Evolutionary conservation across 495 filamentous ascomycete genomes (phyloP).

Genomic region (Oidiodendron maius): DNA sequence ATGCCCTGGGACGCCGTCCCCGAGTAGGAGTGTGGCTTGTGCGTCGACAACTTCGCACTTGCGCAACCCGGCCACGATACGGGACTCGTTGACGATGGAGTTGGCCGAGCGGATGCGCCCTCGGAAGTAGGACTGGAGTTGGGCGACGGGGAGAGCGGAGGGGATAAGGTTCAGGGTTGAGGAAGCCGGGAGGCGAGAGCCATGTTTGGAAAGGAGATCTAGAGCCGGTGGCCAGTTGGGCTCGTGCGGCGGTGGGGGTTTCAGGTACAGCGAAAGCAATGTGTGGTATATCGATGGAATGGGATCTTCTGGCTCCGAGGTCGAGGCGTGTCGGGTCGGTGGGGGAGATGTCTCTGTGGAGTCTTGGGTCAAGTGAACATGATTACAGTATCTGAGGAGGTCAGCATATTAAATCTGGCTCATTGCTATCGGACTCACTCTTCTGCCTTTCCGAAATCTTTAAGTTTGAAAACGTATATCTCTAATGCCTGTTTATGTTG

Average conservation of each 20-base stretch:
- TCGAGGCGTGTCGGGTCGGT: conserved; percentile 29
- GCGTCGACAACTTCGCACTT: conserved; percentile 67
- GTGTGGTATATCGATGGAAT: conserved; percentile 81
- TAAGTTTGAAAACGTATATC: conserved; percentile 93
- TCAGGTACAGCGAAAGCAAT: conserved; percentile 83
- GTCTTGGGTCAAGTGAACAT: conserved; percentile 59
- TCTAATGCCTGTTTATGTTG: conserved; percentile 89
- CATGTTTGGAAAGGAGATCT: conserved; percentile 82
- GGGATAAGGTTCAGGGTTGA: conserved; percentile 85
- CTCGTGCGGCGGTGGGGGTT: conserved; percentile 68
- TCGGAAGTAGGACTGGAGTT: conserved; percentile 87
- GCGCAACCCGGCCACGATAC: conserved; percentile 66
- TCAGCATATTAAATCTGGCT: not conserved
- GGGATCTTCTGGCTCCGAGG: conserved; percentile 47
- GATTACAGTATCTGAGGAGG: conserved; percentile 74
- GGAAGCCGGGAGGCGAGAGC: conserved; percentile 80
- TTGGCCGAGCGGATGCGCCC: conserved; percentile 87
- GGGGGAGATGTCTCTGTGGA: conserved; percentile 28
- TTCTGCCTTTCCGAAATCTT: conserved; percentile 85
- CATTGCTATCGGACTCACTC: conserved; percentile 49
- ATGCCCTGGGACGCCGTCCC: conserved; percentile 51
- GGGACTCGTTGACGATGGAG: conserved; percentile 67
- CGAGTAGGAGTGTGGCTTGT: conserved; percentile 65
- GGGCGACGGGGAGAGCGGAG: conserved; percentile 62
- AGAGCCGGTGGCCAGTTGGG: conserved; percentile 75